Evolutionary conservation across 192 early-diverging fungal species (phyloP), one percentile per base, ranked within the genome.

Genomic region (Rhizoclosmatium sp.): DNA sequence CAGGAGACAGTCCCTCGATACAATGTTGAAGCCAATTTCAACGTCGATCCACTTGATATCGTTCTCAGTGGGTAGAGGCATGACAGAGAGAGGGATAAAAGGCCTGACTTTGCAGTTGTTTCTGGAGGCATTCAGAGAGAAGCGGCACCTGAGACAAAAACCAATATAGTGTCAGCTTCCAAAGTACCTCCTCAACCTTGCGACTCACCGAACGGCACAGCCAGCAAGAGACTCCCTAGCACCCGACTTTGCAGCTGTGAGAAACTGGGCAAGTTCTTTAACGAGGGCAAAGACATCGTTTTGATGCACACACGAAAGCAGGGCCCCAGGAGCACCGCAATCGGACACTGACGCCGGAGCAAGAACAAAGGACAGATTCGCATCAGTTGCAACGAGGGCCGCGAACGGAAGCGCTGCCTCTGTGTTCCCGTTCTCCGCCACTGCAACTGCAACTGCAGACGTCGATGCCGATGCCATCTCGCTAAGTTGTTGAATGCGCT

Each of bases 231-330:
- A 10, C n/a, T 76, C 75, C 23, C 65, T 65, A 12, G 14, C n/a
- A 3, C 75, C 75, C 7, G 75, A 47, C 60, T 49, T 76, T 61
- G 49, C 64, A 2, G 47, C 14, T n/a, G 42, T 42, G 45, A 76
- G 1, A 41, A 76, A 76, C 60, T 65, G 62, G 16, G 42, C 75
- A n/a, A 76, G 65, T 48, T 76, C 75, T 47, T 76, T 76, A 5
- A 67, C 49, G 1, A 76, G 42, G 4, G 61, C 44, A 5, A 40
- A 14, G 19, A 54, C 61, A 47, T 76, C 75, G 75, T 76, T 76
- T 2, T 61, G 75, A 54, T 76, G 75, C 4, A 76, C n/a, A 4
- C 46, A 45, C 16, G 19, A 19, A 2, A 67, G 40, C n/a, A 76
- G 47, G 3, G 4, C 31, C 10, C 4, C 64, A 4, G 14, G 5